Base-by-base conservation (phyloP, 2,329 filamentous ascomycete genomes). In the Sporothrix globosa region DNA sequence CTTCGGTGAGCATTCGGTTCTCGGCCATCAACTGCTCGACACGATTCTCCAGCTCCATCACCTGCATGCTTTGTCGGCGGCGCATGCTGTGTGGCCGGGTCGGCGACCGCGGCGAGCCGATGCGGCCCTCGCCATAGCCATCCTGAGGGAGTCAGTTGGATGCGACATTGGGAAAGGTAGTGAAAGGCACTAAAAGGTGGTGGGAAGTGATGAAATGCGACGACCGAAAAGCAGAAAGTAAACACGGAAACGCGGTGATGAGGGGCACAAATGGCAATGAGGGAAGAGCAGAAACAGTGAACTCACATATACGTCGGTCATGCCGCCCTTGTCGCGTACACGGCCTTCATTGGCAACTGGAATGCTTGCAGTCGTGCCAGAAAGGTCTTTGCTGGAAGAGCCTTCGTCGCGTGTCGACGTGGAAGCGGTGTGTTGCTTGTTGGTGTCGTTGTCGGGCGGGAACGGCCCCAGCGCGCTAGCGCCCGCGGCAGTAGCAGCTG, bases 41-140 rank as follows among this genome's bases (percentile, higher is more conserved):
- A 77, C 87, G 89, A 72, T 88, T 85, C 83, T 98, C 93, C 78
- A 99, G 89, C 77, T 99, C 95, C 72, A 98, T 89, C 69, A 95
- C 89, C 82, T 98, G 95, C 90, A 98, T 95, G 85, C 95, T 98
- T 82, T 97, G 96, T 78, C 95, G 92, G 79, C 95, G 94, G 76
- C 95, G 94, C 87, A 99, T 92, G 84, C 93, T 97, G 78, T 94
- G 93, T 76, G 96, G 94, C 81, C 95, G 90, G 75, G 93, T 97
- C 69, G 96, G 96, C 77, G 96, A 98, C 77, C 91, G 90, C 77
- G 95, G 93, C 79, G 93, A 97, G 79, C 90, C 90, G 78, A 91
- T 87, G 78, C 87, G 92, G 81, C 92, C 92, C 83, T 97, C 93
- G 82, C 95, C 95, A 84, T 89, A 94, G 82, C 93, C 95, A 87